A percentile compares a stretch with the other conserved stretches of the same genome.
Evolutionary conservation across 441 rosid species (phyloP).

Genomic region (Populus hybrid): DNA sequence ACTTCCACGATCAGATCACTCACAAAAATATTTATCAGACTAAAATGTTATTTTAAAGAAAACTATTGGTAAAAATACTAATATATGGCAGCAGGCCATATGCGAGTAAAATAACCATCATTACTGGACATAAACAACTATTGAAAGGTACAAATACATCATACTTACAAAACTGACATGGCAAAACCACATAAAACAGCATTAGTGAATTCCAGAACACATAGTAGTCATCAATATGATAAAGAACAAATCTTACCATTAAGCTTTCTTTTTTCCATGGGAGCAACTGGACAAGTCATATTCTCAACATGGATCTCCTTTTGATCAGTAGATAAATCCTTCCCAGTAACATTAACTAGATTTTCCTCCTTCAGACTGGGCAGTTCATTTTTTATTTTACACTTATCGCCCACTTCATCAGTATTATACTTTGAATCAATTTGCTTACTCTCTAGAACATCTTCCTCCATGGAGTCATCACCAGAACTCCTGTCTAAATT

Average conservation of each 20-base stretch:
- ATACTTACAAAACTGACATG: neutral
- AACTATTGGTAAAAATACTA: neutral
- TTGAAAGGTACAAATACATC: neutral
- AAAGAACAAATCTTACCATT: slow-evolving; percentile 47
- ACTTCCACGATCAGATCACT: neutral
- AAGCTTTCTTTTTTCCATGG: slow-evolving; percentile 76
- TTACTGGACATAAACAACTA: neutral
- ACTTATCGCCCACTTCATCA: slow-evolving; percentile 51
- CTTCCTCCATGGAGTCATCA: slow-evolving; percentile 97
- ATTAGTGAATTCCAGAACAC: neutral
- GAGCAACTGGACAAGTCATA: slow-evolving; percentile 36
- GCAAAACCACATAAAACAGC: neutral
- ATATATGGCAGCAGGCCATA: neutral
- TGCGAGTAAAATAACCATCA: neutral
- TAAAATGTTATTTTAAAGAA: neutral
- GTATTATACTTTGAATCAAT: slow-evolving; percentile 58
- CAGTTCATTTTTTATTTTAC: slow-evolving; percentile 39
- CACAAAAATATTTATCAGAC: neutral
- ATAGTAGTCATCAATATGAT: neutral
- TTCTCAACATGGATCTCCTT: slow-evolving; percentile 38
- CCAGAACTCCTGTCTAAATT: slow-evolving; percentile 96
- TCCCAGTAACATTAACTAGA: slow-evolving; percentile 46
- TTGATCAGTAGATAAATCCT: slow-evolving; percentile 36
- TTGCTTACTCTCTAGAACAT: slow-evolving; percentile 74
- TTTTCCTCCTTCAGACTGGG: slow-evolving; percentile 43